Conservation (phyloP, 345 rosid species). For the Melaleuca alternifolia region DNA sequence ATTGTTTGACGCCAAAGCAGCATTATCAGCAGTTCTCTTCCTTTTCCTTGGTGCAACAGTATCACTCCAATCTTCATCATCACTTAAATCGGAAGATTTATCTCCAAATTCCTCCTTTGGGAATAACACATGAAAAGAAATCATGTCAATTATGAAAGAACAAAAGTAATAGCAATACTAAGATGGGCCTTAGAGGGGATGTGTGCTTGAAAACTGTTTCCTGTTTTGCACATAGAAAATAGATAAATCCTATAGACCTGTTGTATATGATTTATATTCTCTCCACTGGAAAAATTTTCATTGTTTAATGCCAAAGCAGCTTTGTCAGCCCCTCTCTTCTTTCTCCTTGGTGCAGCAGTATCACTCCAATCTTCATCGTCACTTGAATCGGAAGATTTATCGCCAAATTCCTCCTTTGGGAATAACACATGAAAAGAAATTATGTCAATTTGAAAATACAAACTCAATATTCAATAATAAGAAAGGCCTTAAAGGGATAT, state of each 20-base stretch:
- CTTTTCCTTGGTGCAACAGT: constrained; percentile 20
- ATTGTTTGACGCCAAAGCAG: constrained; percentile 14
- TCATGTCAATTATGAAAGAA: background rate
- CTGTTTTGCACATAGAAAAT: no score
- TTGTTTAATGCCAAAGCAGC: constrained; percentile 14
- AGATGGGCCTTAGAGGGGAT: no score
- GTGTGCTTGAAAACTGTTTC: no score
- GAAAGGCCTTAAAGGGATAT: background rate
- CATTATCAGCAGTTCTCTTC: constrained; percentile 17
- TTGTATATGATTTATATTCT: constrained; percentile 5
- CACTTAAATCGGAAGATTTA: constrained; percentile 23
- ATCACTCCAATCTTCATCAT: constrained; percentile 58
- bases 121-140: constrained; percentile 10
- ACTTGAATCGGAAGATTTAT: no score
- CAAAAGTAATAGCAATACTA: background rate
- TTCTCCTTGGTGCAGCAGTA: constrained; percentile 21
- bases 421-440: constrained; percentile 7
- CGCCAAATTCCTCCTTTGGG: constrained; percentile 69
- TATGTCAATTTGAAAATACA: background rate
- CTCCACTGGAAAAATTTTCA: constrained; percentile 15
- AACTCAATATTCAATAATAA: background rate
- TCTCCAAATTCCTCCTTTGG: constrained; percentile 72
- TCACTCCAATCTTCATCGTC: background rate
- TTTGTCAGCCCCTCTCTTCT: constrained; percentile 15
- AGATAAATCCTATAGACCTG: no score